Base-by-base conservation (phyloP, 306 rosid species). In the Citrullus colocynthis region DNA sequence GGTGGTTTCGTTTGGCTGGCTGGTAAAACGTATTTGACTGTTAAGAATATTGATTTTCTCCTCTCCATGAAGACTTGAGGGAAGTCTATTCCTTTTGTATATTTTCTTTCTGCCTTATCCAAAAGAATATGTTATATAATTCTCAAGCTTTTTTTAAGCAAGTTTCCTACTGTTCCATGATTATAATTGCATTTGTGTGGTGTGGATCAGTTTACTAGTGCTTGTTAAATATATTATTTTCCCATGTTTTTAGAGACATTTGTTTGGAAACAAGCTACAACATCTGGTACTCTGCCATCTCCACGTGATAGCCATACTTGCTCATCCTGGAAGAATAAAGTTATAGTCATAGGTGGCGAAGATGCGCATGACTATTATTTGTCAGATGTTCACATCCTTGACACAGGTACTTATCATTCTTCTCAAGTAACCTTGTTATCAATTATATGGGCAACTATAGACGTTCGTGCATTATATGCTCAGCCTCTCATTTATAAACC, bases 271-370 rank as follows among this genome's bases (percentile, higher is more conserved):
- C 83, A 83, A 54, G 96, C 96, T 74, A 81, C 83, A 49, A 88
- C 99, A 81, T 83, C 92, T 18, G 98, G 99, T 83, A 75, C 85
- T 74, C 93, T 96, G 3, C 99, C 99, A 59, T 89, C 98, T 79
- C 96, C 97, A 71, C 99, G 99, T 1, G 98, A 90, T 81, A 96
- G 99, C 91, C 99, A 96, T 80, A 87, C 90, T 63, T 96, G 97
- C 86, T 92, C 99, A 39, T 85, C 98, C 56, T 96, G 96, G 96
- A 89, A 86, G 87, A 96, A 91, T 86, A 92, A 88, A 81, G 49
- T 91, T 77, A 86, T 96, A 62, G 96, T 96, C 80, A 80, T 96
- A 58, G 99, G 96, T 58, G 99, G 99, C 15, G 97, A 96, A 92
- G 99, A 96, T 85, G 87, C 80, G 1, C 89, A 89, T 56, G 97